Conservation (phyloP, 495 filamentous ascomycete species). For the Penicillium samsonianum region DNA sequence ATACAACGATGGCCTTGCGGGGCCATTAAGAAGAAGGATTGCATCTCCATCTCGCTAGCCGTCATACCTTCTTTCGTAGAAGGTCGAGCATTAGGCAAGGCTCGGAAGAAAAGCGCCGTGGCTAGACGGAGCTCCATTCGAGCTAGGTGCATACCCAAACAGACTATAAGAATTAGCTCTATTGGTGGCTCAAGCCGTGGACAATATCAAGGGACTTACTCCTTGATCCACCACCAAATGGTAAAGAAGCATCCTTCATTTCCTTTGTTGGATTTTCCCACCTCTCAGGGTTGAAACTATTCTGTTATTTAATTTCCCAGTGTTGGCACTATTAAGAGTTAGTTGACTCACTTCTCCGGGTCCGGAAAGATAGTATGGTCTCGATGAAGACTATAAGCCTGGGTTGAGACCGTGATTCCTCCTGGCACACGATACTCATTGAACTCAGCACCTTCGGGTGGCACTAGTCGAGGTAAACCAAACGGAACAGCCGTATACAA, state of each 20-base stretch:
- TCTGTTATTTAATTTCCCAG: neutral
- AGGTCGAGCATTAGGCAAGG: slow-evolving; percentile 28
- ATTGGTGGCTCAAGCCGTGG: neutral
- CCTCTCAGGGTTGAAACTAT: slow-evolving; percentile 43
- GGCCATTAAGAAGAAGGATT: slow-evolving; percentile 44
- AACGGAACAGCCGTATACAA: slow-evolving; percentile 53
- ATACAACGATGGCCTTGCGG: slow-evolving; percentile 49
- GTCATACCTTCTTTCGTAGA: slow-evolving; percentile 42
- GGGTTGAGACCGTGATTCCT: slow-evolving; percentile 37
- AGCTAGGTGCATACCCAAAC: slow-evolving; percentile 41
- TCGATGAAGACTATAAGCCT: slow-evolving; percentile 48
- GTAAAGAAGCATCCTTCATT: slow-evolving; percentile 55
- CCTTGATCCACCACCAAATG: slow-evolving; percentile 54
- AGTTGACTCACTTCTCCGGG: slow-evolving; percentile 29
- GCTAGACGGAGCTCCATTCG: slow-evolving; percentile 39
- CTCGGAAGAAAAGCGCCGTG: slow-evolving; percentile 35
- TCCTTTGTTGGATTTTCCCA: slow-evolving; percentile 47
- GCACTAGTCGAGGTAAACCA: slow-evolving; percentile 43
- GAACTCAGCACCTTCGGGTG: slow-evolving; percentile 28
- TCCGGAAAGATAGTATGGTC: slow-evolving; percentile 32
- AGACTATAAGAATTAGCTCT: slow-evolving; percentile 31
- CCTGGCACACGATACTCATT: slow-evolving; percentile 35
- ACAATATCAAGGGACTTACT: slow-evolving; percentile 23
- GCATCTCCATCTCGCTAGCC: slow-evolving; percentile 45
- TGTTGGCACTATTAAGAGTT: neutral